phyloP scores from a whole-genome alignment of 2,329 filamentous ascomycete genomes.

The Colletotrichum euphorbiae region DNA sequence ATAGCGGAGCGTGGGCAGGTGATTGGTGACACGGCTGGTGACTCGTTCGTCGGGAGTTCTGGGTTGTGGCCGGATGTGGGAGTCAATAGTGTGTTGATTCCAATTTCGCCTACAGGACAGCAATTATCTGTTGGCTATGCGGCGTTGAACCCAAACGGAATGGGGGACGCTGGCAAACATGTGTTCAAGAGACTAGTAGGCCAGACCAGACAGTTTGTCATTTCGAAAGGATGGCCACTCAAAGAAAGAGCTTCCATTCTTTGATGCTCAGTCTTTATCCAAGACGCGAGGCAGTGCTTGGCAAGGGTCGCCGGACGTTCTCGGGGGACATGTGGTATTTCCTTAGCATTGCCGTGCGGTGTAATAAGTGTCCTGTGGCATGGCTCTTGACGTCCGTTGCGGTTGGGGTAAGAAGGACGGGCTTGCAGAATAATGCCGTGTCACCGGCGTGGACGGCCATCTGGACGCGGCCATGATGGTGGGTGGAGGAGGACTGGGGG shows the following conservation, averaged over 20 bases:
- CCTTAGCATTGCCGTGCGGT: neutral
- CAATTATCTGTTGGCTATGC: slow-evolving; percentile 7
- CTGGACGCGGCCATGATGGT: too few species aligned
- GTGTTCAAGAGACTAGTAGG: too few species aligned
- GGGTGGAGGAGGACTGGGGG: too few species aligned
- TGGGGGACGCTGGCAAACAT: neutral
- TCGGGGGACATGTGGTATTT: neutral
- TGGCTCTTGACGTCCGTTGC: too few species aligned
- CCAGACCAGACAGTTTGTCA: neutral
- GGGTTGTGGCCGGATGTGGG: slow-evolving; percentile 10
- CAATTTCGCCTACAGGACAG: slow-evolving; percentile 4
- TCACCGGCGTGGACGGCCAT: neutral
- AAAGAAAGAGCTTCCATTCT: neutral
- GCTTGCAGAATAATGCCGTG: neutral
- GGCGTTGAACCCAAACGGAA: slow-evolving; percentile 1
- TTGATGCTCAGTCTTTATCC: neutral
- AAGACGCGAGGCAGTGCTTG: neutral
- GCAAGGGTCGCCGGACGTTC: neutral
- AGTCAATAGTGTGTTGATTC: neutral
- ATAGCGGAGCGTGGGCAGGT: neutral
- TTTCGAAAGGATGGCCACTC: too few species aligned
- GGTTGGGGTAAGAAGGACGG: neutral
- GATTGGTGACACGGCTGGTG: neutral
- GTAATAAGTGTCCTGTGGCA: too few species aligned
- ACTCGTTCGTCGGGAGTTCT: neutral